Percentiles rank a stretch among this genome's conserved stretches.
Evolutionary conservation across 2,329 filamentous ascomycete species (phyloP).

Genomic region (Arthrobotrys sphaeroides): DNA sequence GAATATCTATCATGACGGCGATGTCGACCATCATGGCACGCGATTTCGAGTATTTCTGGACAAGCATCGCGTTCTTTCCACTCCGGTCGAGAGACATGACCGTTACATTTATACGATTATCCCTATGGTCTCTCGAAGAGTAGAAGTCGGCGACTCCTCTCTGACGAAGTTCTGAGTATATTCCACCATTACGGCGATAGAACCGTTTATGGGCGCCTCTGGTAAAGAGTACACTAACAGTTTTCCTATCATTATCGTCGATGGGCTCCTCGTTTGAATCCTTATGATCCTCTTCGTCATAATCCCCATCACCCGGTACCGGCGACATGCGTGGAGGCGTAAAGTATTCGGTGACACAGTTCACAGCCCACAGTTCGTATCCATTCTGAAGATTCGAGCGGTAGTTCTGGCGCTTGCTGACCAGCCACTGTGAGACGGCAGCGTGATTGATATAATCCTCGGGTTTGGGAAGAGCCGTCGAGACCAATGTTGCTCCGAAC

Average conservation of each 20-base stretch:
- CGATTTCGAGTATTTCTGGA: slow-evolving; percentile 44
- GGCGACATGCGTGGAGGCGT: slow-evolving; percentile 44
- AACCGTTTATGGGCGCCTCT: slow-evolving; percentile 40
- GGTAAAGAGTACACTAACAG: slow-evolving; percentile 38
- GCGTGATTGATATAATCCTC: slow-evolving; percentile 48
- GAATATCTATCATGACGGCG: slow-evolving; percentile 42
- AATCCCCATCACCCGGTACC: slow-evolving; percentile 42
- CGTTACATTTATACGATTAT: slow-evolving; percentile 46
- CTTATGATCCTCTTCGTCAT: slow-evolving; percentile 49
- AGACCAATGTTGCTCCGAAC: slow-evolving; percentile 48
- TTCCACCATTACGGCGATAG: slow-evolving; percentile 51
- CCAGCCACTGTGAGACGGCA: slow-evolving; percentile 44
- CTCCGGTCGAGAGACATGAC: slow-evolving; percentile 47
- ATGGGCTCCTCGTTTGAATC: slow-evolving; percentile 49
- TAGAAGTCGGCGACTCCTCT: slow-evolving; percentile 28
- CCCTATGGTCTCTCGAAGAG: slow-evolving; percentile 24
- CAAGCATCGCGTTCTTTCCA: slow-evolving; percentile 51
- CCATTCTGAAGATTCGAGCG: slow-evolving; percentile 46
- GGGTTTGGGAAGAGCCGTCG: slow-evolving; percentile 36
- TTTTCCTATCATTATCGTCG: slow-evolving; percentile 43
- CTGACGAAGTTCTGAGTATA: slow-evolving; percentile 42
- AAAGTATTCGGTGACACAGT: slow-evolving; percentile 48
- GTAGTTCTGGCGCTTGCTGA: slow-evolving; percentile 42
- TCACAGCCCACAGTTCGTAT: slow-evolving; percentile 46
- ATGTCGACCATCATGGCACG: slow-evolving; percentile 45